Base-by-base conservation (phyloP, 805 yeast species). In the Soucietia sequanensis region DNA sequence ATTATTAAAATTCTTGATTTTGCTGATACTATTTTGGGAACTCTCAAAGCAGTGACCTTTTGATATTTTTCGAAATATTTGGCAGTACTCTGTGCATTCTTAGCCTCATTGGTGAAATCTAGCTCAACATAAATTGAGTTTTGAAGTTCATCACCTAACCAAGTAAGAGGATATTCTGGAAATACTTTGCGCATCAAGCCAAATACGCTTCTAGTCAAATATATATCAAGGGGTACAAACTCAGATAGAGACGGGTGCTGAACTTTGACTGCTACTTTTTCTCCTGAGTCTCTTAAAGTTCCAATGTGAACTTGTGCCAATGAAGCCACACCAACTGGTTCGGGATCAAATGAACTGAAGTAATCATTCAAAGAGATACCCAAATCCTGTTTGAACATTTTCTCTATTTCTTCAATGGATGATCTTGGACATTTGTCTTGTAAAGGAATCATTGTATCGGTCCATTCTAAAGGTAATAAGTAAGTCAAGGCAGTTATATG, bases 101-200 rank as follows among this genome's bases (percentile, higher is more conserved):
- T 61, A 2, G 96, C 96, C 57, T 93, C 99, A 46, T 81, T 80
- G 9, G 75, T 72, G 62, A 93, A 93, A 62, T 93, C 88, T 31
- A 93, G 69, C 58, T 93, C 99, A n/a, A 85, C 89, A 53, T 72
- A 89, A 34, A 93, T 89, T 1, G 96, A 86, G 22, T 70, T 71
- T 50, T 85, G 87, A 58, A 93, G 68, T 60, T 93, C 99, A 39
- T 93, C 96, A 10, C 95, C 87, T n/a, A 93, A 70, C 99, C 99
- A 93, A 3, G 82, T 78, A 46, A 95, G 62, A 0, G 98, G 95
- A 53, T 91, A 93, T 38, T 93, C 93, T 0, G 99, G 98, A 54
- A 93, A 93, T 8, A 86, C 80, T 43, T 75, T 73, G 52, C 80
- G 78, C 70, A 93, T 78, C 42, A 84, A 60, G 19, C 68, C 65